Evolutionary conservation across 2,329 filamentous ascomycete genomes (phyloP), one percentile per base, ranked within the genome.

Genomic region (Aspergillus brunneoviolaceus): DNA sequence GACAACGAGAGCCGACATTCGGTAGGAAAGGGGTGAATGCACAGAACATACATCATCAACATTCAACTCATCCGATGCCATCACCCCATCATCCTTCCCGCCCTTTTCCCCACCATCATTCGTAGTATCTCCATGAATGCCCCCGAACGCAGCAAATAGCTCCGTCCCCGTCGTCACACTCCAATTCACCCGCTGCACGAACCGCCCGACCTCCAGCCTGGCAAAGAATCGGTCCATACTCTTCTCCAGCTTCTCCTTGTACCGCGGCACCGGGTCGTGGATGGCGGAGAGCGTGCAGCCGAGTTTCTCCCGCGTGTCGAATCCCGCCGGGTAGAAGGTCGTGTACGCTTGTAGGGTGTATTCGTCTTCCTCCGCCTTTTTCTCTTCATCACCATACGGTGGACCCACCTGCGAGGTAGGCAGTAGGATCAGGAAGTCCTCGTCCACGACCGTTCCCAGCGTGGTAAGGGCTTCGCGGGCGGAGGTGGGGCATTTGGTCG

Each of bases 201-300:
- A 77, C 62, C 77, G 81, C 0, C 85, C 85, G 0, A 80, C 76
- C 11, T 83, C 80, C 0, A 88, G 52, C 12, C 72, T 70, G 1
- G 81, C 78, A 68, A 88, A 88, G 72, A 85, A 88, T 1, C 83
- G 75, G 67, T 89, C 85, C 86, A 88, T 88, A 54, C 78, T 82
- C 53, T 76, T 80, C 65, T 84, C 82, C 0, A 89, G 66, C 66
- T 86, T 87, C 50, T 77, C 71, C 33, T 69, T 73, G 67, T 88
- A 88, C 6, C 81, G 79, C 0, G 86, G 86, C 0, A 88, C 85
- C 0, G 85, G 85, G 0, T 51, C 70, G 67, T 89, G 86, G 64
- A 89, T 88, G 29, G 79, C 77, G 0, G 80, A 74, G 0, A 88
- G 75, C 0, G 77, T 76, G 12, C 80, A 72, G 1, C 79, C 80